These are phyloP conservation scores for Kluyveromyces sp. DNA, from an alignment of 1,139 yeast species.

Conservation along the genomic window DNA sequence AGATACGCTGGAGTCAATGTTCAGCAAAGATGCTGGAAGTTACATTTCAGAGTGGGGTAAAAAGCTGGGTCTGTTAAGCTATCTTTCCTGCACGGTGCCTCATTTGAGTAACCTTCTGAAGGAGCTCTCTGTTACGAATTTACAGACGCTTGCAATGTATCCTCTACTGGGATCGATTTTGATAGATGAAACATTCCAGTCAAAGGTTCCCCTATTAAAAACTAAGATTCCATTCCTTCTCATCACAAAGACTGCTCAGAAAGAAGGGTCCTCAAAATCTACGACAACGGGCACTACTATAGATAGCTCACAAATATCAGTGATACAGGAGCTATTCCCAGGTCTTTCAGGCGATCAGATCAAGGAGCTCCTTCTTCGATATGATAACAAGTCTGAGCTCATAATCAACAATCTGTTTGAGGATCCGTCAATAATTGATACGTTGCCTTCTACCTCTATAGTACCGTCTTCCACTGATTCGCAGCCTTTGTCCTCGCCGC, in stretches of 20 bases:
- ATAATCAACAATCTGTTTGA: slow-evolving; percentile 60
- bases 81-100: slow-evolving; percentile 44
- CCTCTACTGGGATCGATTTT: slow-evolving; percentile 53
- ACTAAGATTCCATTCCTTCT: slow-evolving; percentile 26
- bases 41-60: slow-evolving; percentile 41
- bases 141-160: slow-evolving; percentile 37
- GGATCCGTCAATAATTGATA: slow-evolving; percentile 28
- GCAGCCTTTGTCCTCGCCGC: neutral
- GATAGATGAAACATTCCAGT: slow-evolving; percentile 44
- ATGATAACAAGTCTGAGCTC: slow-evolving; percentile 48
- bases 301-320: slow-evolving; percentile 36
- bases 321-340: slow-evolving; percentile 56
- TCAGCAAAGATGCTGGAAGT: slow-evolving; percentile 47
- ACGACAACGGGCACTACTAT: slow-evolving; percentile 2
- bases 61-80: slow-evolving; percentile 45
- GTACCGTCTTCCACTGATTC: neutral
- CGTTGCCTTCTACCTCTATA: slow-evolving; percentile 9
- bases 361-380: slow-evolving; percentile 39
- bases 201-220: slow-evolving; percentile 34
- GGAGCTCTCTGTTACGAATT: slow-evolving; percentile 40
- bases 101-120: slow-evolving; percentile 39
- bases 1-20: slow-evolving; percentile 48
- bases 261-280: neutral
- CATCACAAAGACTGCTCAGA: slow-evolving; percentile 1
- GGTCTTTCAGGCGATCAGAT: slow-evolving; percentile 42